These are phyloP conservation scores for Megacollybia marginata DNA, from an alignment of 768 basidiomycete species.

Conservation along the genomic window DNA sequence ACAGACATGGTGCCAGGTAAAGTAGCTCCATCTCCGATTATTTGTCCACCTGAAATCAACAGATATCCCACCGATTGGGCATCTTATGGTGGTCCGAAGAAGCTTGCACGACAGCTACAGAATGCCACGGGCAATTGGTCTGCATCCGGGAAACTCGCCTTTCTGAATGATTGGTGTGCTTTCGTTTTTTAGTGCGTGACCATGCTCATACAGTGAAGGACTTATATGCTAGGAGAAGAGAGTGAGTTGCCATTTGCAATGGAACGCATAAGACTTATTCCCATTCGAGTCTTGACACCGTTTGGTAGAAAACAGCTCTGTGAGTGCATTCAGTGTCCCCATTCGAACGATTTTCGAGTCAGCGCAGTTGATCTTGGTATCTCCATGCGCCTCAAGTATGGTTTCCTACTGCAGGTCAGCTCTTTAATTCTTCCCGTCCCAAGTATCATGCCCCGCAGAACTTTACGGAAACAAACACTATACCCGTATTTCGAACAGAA, in stretches of 20 bases:
- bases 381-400: slow-evolving; percentile 72
- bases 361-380: slow-evolving; percentile 55
- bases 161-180: slow-evolving; percentile 76
- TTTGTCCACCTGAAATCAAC: slow-evolving; percentile 6
- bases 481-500: slow-evolving; percentile 78
- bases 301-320: slow-evolving; percentile 86
- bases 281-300: slow-evolving; percentile 64
- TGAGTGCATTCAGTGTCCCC: slow-evolving; percentile 22
- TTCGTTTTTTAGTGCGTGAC: slow-evolving; percentile 1
- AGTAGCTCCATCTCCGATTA: slow-evolving; percentile 27
- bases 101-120: slow-evolving; percentile 49
- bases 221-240: slow-evolving; percentile 87
- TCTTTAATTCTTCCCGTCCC: background rate
- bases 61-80: slow-evolving; percentile 59
- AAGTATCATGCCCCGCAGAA: slow-evolving; percentile 25
- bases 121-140: slow-evolving; percentile 51
- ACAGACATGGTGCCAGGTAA: slow-evolving; percentile 71
- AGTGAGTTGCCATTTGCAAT: slow-evolving; percentile 26
- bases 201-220: slow-evolving; percentile 37
- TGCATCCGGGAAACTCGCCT: slow-evolving; percentile 56
- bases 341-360: background rate
- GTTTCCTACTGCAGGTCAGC: slow-evolving; percentile 57
- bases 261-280: background rate
- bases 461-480: slow-evolving; percentile 49
- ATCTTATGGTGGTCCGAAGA: slow-evolving; percentile 54